phyloP scores from a whole-genome alignment of 1,284 basidiomycete species.

The Ustilago vetiveriae region DNA sequence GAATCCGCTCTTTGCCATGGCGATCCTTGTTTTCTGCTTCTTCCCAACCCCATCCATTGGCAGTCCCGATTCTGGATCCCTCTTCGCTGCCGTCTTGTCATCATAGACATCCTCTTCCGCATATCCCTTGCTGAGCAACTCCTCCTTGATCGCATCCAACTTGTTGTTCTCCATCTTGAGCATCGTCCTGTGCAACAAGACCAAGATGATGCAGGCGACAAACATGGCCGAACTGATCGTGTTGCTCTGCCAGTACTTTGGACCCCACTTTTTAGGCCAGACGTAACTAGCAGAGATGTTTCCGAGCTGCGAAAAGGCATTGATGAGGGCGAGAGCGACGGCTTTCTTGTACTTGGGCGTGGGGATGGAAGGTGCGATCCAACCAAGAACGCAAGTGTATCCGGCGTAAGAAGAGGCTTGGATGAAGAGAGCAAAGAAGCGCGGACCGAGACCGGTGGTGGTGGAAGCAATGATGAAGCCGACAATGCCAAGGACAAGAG shows the following conservation, averaged over 20 bases:
- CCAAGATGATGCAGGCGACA: slow-evolving; percentile 42
- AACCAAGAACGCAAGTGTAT: slow-evolving; percentile 48
- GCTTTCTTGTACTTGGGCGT: slow-evolving; percentile 54
- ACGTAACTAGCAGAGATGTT: slow-evolving; percentile 68
- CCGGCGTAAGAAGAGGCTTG: slow-evolving; percentile 48
- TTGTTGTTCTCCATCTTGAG: slow-evolving; percentile 41
- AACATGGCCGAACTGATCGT: slow-evolving; percentile 43
- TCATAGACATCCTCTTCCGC: slow-evolving; percentile 1
- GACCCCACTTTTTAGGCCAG: slow-evolving; percentile 51
- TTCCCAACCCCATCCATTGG: slow-evolving; percentile 8
- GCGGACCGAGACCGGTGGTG: slow-evolving; percentile 27
- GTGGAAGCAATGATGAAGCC: slow-evolving; percentile 57
- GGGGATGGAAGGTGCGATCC: slow-evolving; percentile 51
- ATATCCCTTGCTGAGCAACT: not conserved
- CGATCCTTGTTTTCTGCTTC: slow-evolving; percentile 22
- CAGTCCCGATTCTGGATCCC: slow-evolving; percentile 11
- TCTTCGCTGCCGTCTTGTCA: not conserved
- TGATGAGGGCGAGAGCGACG: slow-evolving; percentile 59
- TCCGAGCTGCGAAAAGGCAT: slow-evolving; percentile 68
- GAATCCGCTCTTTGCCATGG: slow-evolving; percentile 45
- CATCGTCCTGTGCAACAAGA: slow-evolving; percentile 40
- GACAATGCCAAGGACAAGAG: slow-evolving; percentile 39
- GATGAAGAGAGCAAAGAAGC: slow-evolving; percentile 57
- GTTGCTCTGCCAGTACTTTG: slow-evolving; percentile 55
- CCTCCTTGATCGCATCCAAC: slow-evolving; percentile 32